Base-by-base conservation (phyloP, 75 land plant genomes). In the Cunninghamia lanceolata region DNA sequence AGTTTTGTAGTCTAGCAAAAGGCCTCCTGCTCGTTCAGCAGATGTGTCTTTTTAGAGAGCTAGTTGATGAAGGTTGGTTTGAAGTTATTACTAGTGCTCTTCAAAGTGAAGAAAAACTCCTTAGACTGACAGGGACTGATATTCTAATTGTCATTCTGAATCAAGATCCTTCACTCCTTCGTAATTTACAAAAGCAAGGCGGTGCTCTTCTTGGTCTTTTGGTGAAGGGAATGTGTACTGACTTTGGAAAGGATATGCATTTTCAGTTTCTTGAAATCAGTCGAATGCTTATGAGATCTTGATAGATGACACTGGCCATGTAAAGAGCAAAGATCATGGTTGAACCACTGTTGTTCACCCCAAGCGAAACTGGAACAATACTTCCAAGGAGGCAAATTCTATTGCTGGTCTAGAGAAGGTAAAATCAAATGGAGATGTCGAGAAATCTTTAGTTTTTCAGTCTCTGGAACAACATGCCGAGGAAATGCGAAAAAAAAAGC, bases 181-280 rank as follows among this genome's bases (percentile, higher is more conserved):
- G 99, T 73, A 83, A 93, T 63, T 94, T 90, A 87, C 95, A 92
- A 39, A 96, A 92, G 71, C 91, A 92, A 83, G 94, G 93, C 34
- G 82, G 89, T 82, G 83, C 82, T 66, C 93, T 97, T 88, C 89
- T 97, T 89, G 93, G 98, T 45, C 94, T 93, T 82, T 82, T 97
- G 96, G 98, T 97, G 14, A 91, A 90, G 84, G 95, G 95, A 40
- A 92, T 97, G 98, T 79, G 92, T 77, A 94, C 97, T 9, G 95
- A 95, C 73, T 90, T 92, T 90, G 95, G 94, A 88, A 96, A 95
- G 40, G 91, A 95, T 53, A 90, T 96, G 93, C 94, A 96, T 84
- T 93, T 93, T 86, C 99, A 96, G 88, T 90, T 97, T 74, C 96
- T 97, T 56, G 99, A 97, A 89, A 96, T 97, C 68, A 91, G 96